Evolutionary conservation across 1,139 yeast genomes (phyloP).

Genomic region (Blastobotrys arbuscula): DNA sequence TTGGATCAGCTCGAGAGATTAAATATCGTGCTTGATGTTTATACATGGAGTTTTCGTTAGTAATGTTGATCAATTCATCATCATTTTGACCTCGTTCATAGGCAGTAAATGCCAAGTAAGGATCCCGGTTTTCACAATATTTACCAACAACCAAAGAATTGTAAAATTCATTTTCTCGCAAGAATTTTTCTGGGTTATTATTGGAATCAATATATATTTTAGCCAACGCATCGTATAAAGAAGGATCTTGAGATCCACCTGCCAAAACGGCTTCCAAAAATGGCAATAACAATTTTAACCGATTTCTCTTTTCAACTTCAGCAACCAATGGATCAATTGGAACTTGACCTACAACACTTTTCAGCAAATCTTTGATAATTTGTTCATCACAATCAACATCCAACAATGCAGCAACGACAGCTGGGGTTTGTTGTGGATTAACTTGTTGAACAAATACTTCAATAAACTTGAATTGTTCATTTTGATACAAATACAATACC

Average conservation of each 20-base stretch:
- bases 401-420: slow-evolving; percentile 89
- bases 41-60: slow-evolving; percentile 97
- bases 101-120: slow-evolving; percentile 94
- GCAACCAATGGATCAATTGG: slow-evolving; percentile 84
- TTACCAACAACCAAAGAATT: slow-evolving; percentile 93
- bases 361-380: slow-evolving; percentile 73
- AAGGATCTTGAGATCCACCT: slow-evolving; percentile 86
- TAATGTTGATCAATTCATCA: slow-evolving; percentile 79
- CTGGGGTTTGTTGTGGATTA: slow-evolving; percentile 91
- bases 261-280: slow-evolving; percentile 85
- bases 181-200: slow-evolving; percentile 94
- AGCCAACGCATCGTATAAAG: slow-evolving; percentile 90
- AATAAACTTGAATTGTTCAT: slow-evolving; percentile 90
- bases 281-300: slow-evolving; percentile 85
- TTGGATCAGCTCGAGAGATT: slow-evolving; percentile 74
- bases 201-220: slow-evolving; percentile 96
- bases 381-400: slow-evolving; percentile 97
- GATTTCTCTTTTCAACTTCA: slow-evolving; percentile 95
- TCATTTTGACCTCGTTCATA: slow-evolving; percentile 94
- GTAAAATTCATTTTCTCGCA: slow-evolving; percentile 83
- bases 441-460: slow-evolving; percentile 98
- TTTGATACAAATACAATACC: slow-evolving; percentile 87
- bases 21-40: slow-evolving; percentile 97
- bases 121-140: slow-evolving; percentile 98
- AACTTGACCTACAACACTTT: slow-evolving; percentile 89